Conservation (phyloP, 768 basidiomycete genomes). For the Naematelia encephala region DNA sequence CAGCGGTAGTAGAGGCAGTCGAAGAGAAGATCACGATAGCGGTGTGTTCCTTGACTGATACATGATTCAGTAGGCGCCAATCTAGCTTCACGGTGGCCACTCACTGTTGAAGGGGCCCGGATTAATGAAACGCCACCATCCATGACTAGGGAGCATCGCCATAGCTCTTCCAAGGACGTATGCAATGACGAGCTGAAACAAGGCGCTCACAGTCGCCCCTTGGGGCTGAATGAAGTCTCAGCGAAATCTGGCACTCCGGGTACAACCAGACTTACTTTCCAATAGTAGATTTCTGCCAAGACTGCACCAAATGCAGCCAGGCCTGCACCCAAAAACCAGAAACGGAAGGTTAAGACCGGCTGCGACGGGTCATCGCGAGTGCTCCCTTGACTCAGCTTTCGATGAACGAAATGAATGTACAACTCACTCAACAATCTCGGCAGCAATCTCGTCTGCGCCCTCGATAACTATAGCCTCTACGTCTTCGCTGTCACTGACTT, state of each 20-base stretch:
- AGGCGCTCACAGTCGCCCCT: slow-evolving; percentile 58
- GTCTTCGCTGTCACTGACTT: too few relatives aligned
- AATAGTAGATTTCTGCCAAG: slow-evolving; percentile 62
- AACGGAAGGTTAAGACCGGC: slow-evolving; percentile 57
- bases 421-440: neutral
- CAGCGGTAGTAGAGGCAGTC: slow-evolving; percentile 61
- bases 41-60: slow-evolving; percentile 60
- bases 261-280: slow-evolving; percentile 59
- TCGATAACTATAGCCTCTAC: neutral
- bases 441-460: neutral
- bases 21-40: slow-evolving; percentile 60
- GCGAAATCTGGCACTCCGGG: too few relatives aligned
- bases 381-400: neutral
- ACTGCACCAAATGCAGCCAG: slow-evolving; percentile 57
- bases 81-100: slow-evolving; percentile 24
- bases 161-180: slow-evolving; percentile 55
- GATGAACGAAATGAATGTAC: neutral
- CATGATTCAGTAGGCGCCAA: neutral
- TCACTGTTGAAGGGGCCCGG: slow-evolving; percentile 65
- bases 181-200: slow-evolving; percentile 57
- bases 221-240: slow-evolving; percentile 49
- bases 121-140: slow-evolving; percentile 61
- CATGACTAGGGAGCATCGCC: slow-evolving; percentile 55
- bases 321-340: slow-evolving; percentile 56
- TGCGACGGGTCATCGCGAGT: slow-evolving; percentile 57